Conservation (phyloP, 371 early-diverging fungal genomes). For the Mucor circinelloides region DNA sequence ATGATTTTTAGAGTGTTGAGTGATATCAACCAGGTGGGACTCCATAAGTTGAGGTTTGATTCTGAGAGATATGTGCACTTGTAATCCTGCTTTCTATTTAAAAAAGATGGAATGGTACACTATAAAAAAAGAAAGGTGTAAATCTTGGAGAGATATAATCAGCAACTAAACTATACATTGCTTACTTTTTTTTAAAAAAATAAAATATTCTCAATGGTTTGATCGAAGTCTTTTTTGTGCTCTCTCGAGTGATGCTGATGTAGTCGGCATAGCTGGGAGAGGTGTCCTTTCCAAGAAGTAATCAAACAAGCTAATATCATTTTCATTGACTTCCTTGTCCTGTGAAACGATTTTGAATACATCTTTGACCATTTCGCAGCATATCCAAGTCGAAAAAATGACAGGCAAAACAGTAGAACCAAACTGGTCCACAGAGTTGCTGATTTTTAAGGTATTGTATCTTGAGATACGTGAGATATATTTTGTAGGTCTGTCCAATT, state of each 20-base stretch:
- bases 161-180: neutral
- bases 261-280: constrained; percentile 11
- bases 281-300: constrained; percentile 16
- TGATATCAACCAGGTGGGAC: too few relatives aligned
- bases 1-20: too few relatives aligned
- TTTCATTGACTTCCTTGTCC: neutral
- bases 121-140: too few relatives aligned
- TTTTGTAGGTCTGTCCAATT: constrained; percentile 14
- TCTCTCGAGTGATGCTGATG: neutral
- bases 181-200: too few relatives aligned
- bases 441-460: constrained; percentile 3
- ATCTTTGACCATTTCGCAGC: constrained; percentile 14
- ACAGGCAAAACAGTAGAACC: constrained; percentile 13
- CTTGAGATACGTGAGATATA: constrained; percentile 15
- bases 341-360: constrained; percentile 11
- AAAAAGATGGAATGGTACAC: too few relatives aligned
- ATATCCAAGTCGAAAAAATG: constrained; percentile 18
- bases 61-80: too few relatives aligned
- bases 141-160: too few relatives aligned
- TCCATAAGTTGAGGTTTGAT: too few relatives aligned
- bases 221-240: too few relatives aligned
- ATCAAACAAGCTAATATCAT: constrained; percentile 10
- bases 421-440: constrained; percentile 12
- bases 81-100: too few relatives aligned
- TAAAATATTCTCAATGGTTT: too few relatives aligned